Evolutionary conservation across 208 protist species (phyloP).

Genomic region (Trypanosoma vivax): DNA sequence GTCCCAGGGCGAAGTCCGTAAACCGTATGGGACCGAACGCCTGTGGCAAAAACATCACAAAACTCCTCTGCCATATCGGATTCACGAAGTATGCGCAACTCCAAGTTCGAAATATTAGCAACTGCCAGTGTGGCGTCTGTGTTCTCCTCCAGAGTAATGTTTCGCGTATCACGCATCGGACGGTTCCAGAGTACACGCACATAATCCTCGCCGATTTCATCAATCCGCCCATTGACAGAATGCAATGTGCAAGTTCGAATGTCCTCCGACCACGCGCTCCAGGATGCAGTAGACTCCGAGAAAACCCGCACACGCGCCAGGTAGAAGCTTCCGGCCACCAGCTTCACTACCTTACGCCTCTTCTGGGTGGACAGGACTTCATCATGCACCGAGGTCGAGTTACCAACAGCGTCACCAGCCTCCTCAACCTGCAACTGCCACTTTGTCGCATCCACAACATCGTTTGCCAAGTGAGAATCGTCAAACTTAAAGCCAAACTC

Average conservation of each 20-base stretch:
- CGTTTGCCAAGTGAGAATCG: slow-evolving; percentile 7
- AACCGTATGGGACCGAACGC: slow-evolving; percentile 59
- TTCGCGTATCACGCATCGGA: slow-evolving; percentile 23
- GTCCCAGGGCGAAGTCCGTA: slow-evolving; percentile 57
- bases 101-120: slow-evolving; percentile 47
- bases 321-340: slow-evolving; percentile 52
- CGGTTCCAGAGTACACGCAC: slow-evolving; percentile 78
- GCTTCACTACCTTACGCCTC: slow-evolving; percentile 75
- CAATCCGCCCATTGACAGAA: slow-evolving; percentile 42
- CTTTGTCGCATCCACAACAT: slow-evolving; percentile 29
- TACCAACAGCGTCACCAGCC: slow-evolving; percentile 2
- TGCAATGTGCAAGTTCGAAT: slow-evolving; percentile 49
- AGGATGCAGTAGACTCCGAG: slow-evolving; percentile 19
- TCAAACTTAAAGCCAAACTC: slow-evolving; percentile 75
- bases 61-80: slow-evolving; percentile 65
- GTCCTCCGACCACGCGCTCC: slow-evolving; percentile 66
- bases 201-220: slow-evolving; percentile 81
- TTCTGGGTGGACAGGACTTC: slow-evolving; percentile 42
- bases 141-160: slow-evolving; percentile 45
- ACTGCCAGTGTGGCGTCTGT: slow-evolving; percentile 28
- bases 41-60: slow-evolving; percentile 32
- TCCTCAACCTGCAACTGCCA: slow-evolving; percentile 48
- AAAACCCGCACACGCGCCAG: slow-evolving; percentile 50
- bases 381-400: slow-evolving; percentile 21
- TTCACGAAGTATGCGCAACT: slow-evolving; percentile 75